Evolutionary conservation across 2,329 filamentous ascomycete genomes (phyloP).

Genomic region (Chrysoporthe puriensis): DNA sequence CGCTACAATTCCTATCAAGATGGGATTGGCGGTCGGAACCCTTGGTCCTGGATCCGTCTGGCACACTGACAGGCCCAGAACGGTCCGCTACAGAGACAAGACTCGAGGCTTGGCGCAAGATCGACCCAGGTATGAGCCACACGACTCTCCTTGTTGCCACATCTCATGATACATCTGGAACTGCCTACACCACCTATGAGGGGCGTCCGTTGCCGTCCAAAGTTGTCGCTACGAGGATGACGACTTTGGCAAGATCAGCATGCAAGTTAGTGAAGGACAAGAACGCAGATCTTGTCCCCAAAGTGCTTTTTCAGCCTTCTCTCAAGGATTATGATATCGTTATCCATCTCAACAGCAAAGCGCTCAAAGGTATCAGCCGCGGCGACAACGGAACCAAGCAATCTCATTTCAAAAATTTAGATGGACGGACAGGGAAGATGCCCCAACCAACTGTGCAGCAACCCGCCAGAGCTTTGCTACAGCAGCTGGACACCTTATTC

Average conservation of each 20-base stretch:
- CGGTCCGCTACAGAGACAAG: constrained; percentile 68
- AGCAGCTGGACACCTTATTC: constrained; percentile 70
- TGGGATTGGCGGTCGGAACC: constrained; percentile 94
- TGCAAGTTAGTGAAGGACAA: constrained; percentile 61
- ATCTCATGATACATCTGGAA: constrained; percentile 75
- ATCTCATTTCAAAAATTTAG: constrained; percentile 79
- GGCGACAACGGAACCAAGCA: constrained; percentile 39
- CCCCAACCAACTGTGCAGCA: constrained; percentile 58
- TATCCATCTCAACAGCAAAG: constrained; percentile 68
- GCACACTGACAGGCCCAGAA: constrained; percentile 64
- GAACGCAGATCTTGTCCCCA: constrained; percentile 56
- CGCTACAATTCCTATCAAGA: constrained; percentile 75
- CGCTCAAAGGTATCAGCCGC: constrained; percentile 47
- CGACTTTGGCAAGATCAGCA: constrained; percentile 77
- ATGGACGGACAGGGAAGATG: constrained; percentile 54
- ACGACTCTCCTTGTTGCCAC: constrained; percentile 82
- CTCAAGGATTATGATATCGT: constrained; percentile 83
- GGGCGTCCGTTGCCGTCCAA: constrained; percentile 63
- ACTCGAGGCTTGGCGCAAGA: constrained; percentile 82
- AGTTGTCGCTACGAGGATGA: constrained; percentile 84
- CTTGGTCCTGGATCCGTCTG: constrained; percentile 76
- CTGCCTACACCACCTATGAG: constrained; percentile 75
- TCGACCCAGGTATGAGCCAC: constrained; percentile 87
- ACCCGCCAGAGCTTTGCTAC: constrained; percentile 65
- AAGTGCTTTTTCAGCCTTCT: constrained; percentile 71